phyloP scores from a whole-genome alignment of 202 grass and related monocot species.

The Panicum hallii region DNA sequence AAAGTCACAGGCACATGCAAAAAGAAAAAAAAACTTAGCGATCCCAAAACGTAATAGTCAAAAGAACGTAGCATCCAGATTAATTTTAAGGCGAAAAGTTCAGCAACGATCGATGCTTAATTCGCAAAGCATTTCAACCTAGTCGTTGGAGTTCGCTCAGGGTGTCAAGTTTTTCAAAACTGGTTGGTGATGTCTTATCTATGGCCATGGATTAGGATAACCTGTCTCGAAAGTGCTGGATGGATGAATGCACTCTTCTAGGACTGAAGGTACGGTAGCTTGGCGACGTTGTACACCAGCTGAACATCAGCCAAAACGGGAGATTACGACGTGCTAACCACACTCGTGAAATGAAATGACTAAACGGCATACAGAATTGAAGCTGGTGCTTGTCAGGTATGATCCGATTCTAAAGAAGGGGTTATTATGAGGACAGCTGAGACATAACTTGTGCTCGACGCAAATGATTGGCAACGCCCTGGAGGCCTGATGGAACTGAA shows the following conservation, averaged over 20 bases:
- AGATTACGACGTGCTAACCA: conserved; percentile 28
- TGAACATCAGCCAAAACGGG: conserved; percentile 7
- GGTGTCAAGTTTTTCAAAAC: neutral
- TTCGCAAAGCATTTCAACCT: neutral
- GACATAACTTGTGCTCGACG: neutral
- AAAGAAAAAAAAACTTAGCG: neutral
- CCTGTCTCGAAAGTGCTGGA: neutral
- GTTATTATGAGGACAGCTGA: conserved; percentile 30
- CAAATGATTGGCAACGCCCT: neutral
- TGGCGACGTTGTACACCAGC: neutral
- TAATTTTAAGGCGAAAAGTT: neutral
- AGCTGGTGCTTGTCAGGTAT: conserved; percentile 15
- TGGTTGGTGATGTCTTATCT: too few species aligned
- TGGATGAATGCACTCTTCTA: neutral
- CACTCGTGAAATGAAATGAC: neutral
- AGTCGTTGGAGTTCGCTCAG: neutral
- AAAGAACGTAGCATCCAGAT: neutral
- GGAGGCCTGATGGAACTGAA: conserved; percentile 25
- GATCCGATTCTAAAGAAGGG: neutral
- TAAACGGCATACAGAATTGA: conserved; percentile 5
- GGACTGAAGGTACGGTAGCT: conserved; percentile 10
- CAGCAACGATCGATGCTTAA: neutral
- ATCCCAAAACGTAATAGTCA: neutral
- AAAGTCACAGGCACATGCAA: neutral
- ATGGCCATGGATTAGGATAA: neutral